These are phyloP conservation scores for Caryopteris hybrid DNA, from an alignment of 305 asterid genomes.

Conservation along the genomic window DNA sequence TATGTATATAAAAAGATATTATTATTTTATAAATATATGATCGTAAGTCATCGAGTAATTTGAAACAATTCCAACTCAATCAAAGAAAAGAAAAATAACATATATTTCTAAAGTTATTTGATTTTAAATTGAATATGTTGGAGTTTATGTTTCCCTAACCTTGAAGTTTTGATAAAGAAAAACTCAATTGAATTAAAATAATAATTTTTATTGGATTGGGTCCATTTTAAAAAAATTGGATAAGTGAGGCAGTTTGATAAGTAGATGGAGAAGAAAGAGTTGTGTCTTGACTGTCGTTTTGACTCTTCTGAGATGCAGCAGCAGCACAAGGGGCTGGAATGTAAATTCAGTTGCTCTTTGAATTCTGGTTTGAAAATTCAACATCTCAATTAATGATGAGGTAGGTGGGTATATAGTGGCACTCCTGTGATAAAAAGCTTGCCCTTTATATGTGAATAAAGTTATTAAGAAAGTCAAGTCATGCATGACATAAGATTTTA, in stretches of 20 bases:
- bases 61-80: no score
- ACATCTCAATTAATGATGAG: no score
- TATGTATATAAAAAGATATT: no score
- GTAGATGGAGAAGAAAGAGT: neutral
- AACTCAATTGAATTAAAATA: neutral
- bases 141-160: no score
- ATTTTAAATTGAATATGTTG: no score
- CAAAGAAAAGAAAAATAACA: no score
- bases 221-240: neutral
- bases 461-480: conserved; percentile 3
- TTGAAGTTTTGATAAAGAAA: neutral
- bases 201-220: neutral
- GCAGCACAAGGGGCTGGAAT: neutral
- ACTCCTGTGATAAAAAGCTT: neutral
- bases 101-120: no score
- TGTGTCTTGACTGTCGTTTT: conserved; percentile 18
- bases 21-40: no score
- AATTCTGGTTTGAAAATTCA: no score
- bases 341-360: conserved; percentile 12
- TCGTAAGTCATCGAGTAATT: no score
- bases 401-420: conserved; percentile 2
- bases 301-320: conserved; percentile 14
- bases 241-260: neutral
- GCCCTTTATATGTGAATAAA: neutral
- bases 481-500: neutral